A percentile compares a stretch with the other conserved stretches of the same genome.
These are phyloP conservation scores for Pseudogymnoascus verrucosus DNA, from an alignment of 2,329 filamentous ascomycete genomes.

Conservation along the genomic window DNA sequence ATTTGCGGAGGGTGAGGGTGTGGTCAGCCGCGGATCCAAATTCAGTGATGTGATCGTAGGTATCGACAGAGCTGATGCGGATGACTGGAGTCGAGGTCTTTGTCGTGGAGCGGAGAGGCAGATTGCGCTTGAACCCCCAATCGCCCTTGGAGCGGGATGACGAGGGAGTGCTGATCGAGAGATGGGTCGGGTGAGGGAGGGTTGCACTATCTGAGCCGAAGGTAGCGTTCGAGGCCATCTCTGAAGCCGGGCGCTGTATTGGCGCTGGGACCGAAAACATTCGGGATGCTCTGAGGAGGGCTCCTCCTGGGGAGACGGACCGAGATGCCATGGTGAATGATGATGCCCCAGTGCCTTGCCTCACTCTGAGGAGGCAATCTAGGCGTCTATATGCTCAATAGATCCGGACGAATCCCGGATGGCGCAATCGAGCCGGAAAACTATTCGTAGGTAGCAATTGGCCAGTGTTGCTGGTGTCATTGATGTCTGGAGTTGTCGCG, in stretches of 20 bases:
- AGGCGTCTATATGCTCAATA: conserved; percentile 1
- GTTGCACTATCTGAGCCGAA: conserved; percentile 63
- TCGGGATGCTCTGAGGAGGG: conserved; percentile 75
- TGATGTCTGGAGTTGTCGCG: conserved; percentile 8
- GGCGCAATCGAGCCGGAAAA: background rate
- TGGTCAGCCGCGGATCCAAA: conserved; percentile 79
- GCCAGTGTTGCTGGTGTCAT: background rate
- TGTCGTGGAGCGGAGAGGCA: conserved; percentile 69
- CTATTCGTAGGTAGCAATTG: conserved; percentile 4
- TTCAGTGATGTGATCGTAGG: conserved; percentile 80
- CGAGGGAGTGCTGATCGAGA: conserved; percentile 70
- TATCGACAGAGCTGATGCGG: conserved; percentile 71
- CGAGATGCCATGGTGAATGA: conserved; percentile 24
- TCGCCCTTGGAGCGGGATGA: conserved; percentile 70
- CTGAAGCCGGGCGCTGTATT: conserved; percentile 52
- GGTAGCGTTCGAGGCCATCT: conserved; percentile 39
- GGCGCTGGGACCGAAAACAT: conserved; percentile 80
- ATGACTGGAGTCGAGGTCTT: conserved; percentile 67
- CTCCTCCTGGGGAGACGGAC: conserved; percentile 51
- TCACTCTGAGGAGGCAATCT: background rate
- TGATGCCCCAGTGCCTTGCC: background rate
- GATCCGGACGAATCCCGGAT: background rate
- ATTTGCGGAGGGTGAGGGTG: conserved; percentile 73
- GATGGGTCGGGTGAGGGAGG: conserved; percentile 68
- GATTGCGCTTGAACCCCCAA: conserved; percentile 83